Conservation (phyloP, 495 filamentous ascomycete genomes). For the Apodospora peruviana region DNA sequence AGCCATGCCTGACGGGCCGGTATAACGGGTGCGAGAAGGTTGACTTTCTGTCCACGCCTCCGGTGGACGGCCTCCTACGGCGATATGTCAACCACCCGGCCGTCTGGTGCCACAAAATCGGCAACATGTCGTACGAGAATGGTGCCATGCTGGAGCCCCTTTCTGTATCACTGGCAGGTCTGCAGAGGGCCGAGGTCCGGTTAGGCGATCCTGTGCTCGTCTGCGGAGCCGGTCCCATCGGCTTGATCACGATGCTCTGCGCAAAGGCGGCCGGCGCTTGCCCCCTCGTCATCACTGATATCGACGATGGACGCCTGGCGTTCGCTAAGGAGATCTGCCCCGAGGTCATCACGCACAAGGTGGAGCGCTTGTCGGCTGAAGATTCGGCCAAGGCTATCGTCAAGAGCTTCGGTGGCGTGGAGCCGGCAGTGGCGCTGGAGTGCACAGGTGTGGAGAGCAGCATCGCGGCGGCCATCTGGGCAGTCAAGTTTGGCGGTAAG, state of each 20-base stretch:
- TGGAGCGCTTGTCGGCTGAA: slow-evolving; percentile 61
- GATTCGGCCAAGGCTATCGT: slow-evolving; percentile 64
- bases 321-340: slow-evolving; percentile 79
- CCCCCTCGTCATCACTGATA: slow-evolving; percentile 87
- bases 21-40: slow-evolving; percentile 91
- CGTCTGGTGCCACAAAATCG: slow-evolving; percentile 89
- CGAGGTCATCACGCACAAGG: slow-evolving; percentile 68
- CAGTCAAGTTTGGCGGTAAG: slow-evolving; percentile 86
- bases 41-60: slow-evolving; percentile 81
- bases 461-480: slow-evolving; percentile 78
- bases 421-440: slow-evolving; percentile 74
- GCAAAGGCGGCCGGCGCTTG: slow-evolving; percentile 75
- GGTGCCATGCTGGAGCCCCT: slow-evolving; percentile 85
- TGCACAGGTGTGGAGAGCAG: slow-evolving; percentile 92
- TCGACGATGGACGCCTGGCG: slow-evolving; percentile 73
- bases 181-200: slow-evolving; percentile 70
- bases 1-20: slow-evolving; percentile 81
- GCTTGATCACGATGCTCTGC: slow-evolving; percentile 78
- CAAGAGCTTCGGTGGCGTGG: slow-evolving; percentile 59
- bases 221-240: slow-evolving; percentile 88
- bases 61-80: slow-evolving; percentile 79
- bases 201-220: slow-evolving; percentile 81
- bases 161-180: slow-evolving; percentile 75
- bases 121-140: slow-evolving; percentile 80
- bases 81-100: slow-evolving; percentile 92